These are phyloP conservation scores for Cyberlindnera mycetangii DNA, from an alignment of 805 yeast species.

Conservation along the genomic window DNA sequence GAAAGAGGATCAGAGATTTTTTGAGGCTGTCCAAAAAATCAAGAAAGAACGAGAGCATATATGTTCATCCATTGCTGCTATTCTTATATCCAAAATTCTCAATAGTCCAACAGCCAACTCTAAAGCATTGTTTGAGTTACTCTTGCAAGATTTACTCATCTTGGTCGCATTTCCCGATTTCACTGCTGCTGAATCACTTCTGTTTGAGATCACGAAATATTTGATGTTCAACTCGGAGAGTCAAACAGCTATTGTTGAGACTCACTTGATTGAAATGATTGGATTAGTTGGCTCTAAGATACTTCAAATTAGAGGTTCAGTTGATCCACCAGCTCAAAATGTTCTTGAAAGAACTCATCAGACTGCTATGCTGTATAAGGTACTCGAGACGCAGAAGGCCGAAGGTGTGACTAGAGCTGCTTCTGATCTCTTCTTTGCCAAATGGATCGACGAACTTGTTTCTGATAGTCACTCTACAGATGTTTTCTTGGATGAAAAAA, in stretches of 20 bases:
- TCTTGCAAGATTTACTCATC: constrained; percentile 53
- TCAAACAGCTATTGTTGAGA: constrained; percentile 41
- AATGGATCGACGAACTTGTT: constrained; percentile 21
- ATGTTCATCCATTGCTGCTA: constrained; percentile 16
- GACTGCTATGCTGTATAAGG: background rate
- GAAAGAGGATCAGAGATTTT: constrained; percentile 15
- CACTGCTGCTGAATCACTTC: constrained; percentile 53
- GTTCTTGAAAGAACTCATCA: background rate
- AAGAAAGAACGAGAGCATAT: constrained; percentile 10
- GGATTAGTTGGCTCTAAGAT: constrained; percentile 58
- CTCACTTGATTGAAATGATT: constrained; percentile 54
- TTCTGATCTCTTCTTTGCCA: constrained; percentile 17
- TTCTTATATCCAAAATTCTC: constrained; percentile 23
- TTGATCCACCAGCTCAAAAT: constrained; percentile 6
- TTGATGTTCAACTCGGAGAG: constrained; percentile 39
- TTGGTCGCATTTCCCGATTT: constrained; percentile 57
- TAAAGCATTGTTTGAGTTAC: constrained; percentile 45
- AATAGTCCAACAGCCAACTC: constrained; percentile 31
- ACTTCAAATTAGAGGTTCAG: constrained; percentile 32
- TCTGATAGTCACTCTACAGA: constrained; percentile 1
- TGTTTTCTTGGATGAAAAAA: constrained; percentile 2
- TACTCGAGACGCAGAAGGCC: background rate
- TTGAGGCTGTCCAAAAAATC: background rate
- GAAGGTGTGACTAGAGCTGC: background rate
- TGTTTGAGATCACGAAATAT: constrained; percentile 43